These are phyloP conservation scores for Colletotrichum sp. DNA, from an alignment of 2,329 filamentous ascomycete genomes.

Conservation along the genomic window DNA sequence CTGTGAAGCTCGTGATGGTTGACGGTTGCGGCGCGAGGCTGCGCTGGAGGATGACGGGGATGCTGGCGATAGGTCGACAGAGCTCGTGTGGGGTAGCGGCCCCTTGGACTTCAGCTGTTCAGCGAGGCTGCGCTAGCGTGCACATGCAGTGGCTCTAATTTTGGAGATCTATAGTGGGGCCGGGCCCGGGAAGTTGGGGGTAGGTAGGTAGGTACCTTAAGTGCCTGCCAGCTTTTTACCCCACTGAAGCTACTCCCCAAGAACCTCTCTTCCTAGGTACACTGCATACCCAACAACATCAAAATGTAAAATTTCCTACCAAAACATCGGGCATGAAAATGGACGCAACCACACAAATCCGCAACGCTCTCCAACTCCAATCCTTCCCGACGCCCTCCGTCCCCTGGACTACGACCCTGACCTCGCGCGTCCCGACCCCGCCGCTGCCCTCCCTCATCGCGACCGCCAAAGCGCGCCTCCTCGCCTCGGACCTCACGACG, in stretches of 20 bases:
- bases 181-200: neutral
- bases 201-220: neutral
- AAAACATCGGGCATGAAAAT: constrained; percentile 8
- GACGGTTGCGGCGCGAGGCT: neutral
- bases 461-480: constrained; percentile 80
- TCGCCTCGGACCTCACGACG: constrained; percentile 76
- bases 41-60: neutral
- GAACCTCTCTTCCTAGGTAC: neutral
- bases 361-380: constrained; percentile 54
- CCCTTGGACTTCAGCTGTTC: constrained; percentile 7
- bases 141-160: neutral
- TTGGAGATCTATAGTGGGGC: constrained; percentile 13
- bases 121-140: constrained; percentile 8
- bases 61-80: constrained; percentile 3
- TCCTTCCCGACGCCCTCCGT: constrained; percentile 56
- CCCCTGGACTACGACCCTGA: constrained; percentile 69
- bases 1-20: neutral
- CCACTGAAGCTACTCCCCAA: constrained; percentile 5
- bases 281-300: neutral
- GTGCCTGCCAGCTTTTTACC: neutral
- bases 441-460: constrained; percentile 76
- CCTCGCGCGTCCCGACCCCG: constrained; percentile 60
- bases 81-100: constrained; percentile 13
- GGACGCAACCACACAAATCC: constrained; percentile 52
- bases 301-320: neutral